Evolutionary conservation across 805 yeast genomes (phyloP).

Genomic region (Myxozyma mucilagina): DNA sequence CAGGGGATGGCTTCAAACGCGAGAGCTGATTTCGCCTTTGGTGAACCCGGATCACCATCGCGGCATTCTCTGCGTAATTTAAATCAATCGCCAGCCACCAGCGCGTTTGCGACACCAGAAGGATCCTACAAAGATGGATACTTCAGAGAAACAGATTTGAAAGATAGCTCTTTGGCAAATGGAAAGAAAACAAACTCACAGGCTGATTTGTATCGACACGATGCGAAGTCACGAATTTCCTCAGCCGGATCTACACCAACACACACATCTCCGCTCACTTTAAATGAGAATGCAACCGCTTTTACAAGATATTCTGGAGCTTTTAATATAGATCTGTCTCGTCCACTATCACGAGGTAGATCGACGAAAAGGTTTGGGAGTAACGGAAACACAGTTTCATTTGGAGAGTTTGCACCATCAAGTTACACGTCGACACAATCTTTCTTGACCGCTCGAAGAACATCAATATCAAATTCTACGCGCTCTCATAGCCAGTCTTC

Average conservation of each 20-base stretch:
- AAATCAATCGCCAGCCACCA: neutral
- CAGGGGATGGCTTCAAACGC: neutral
- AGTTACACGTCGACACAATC: conserved; percentile 28
- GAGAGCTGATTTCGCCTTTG: neutral
- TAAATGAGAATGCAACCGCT: conserved; percentile 1
- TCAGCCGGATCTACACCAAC: conserved; percentile 11
- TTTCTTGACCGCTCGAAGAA: conserved; percentile 28
- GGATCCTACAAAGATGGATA: neutral
- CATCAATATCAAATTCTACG: conserved; percentile 17
- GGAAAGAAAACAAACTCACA: neutral
- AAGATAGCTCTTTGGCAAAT: neutral
- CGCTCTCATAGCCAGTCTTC: conserved; percentile 8
- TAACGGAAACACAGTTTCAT: neutral
- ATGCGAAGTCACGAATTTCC: conserved; percentile 13
- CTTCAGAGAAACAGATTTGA: neutral
- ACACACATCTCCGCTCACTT: neutral
- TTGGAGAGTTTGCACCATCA: conserved; percentile 28
- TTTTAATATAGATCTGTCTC: neutral
- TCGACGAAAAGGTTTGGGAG: conserved; percentile 3
- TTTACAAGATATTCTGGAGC: conserved; percentile 16
- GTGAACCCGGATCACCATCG: conserved; percentile 1
- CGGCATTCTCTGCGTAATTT: neutral
- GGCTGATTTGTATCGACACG: conserved; percentile 20
- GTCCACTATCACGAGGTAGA: conserved; percentile 23
- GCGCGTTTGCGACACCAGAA: neutral